phyloP scores from a whole-genome alignment of 331 rosid species.

The Malus hybrid region DNA sequence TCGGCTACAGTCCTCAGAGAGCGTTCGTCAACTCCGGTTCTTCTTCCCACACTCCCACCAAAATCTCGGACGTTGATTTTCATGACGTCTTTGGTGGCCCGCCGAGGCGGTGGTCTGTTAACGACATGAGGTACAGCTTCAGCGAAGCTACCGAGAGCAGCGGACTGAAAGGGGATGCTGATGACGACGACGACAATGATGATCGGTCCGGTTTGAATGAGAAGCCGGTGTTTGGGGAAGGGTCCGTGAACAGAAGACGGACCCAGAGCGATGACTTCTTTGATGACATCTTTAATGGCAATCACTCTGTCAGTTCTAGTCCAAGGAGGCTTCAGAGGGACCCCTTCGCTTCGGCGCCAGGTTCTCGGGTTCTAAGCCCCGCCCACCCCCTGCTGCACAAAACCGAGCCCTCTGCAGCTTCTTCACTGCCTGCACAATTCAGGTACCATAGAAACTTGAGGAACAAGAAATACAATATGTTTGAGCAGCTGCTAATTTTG shows the following conservation, averaged over 20 bases:
- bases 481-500: background rate
- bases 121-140: constrained; percentile 30
- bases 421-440: constrained; percentile 28
- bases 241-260: constrained; percentile 37
- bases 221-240: constrained; percentile 84
- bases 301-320: constrained; percentile 41
- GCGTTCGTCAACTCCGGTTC: constrained; percentile 20
- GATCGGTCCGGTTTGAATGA: constrained; percentile 34
- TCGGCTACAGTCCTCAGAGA: constrained; percentile 37
- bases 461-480: background rate
- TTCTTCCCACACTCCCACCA: constrained; percentile 8
- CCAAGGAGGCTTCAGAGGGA: constrained; percentile 39
- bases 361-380: constrained; percentile 39
- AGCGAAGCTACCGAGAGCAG: constrained; percentile 15
- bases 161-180: constrained; percentile 11
- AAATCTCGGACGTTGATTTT: constrained; percentile 62
- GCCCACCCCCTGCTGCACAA: constrained; percentile 33
- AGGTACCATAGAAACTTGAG: constrained; percentile 18
- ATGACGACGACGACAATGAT: background rate
- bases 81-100: constrained; percentile 90
- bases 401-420: constrained; percentile 24
- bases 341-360: constrained; percentile 20
- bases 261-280: constrained; percentile 45
- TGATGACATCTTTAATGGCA: constrained; percentile 77
- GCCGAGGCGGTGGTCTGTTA: constrained; percentile 54